Evolutionary conservation across 768 basidiomycete genomes (phyloP).

Genomic region (Suillus discolor): DNA sequence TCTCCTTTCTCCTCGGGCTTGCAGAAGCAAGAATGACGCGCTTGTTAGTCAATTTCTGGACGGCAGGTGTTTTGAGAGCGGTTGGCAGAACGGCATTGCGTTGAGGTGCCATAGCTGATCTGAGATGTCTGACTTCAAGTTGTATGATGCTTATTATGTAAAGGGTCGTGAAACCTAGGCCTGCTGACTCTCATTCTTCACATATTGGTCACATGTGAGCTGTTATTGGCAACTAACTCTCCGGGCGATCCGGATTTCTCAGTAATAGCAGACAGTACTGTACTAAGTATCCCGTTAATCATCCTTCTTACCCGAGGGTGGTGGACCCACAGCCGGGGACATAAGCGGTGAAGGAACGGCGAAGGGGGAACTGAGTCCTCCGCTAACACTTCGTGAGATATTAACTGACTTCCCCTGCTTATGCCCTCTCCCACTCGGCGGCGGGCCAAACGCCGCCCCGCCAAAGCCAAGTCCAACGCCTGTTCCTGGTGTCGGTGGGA

Average conservation of each 20-base stretch:
- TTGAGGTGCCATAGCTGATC: slow-evolving; percentile 30
- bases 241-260: neutral
- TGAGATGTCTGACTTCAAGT: neutral
- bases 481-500: slow-evolving; percentile 25
- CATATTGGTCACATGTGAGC: neutral
- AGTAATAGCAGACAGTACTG: neutral
- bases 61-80: slow-evolving; percentile 61
- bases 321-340: slow-evolving; percentile 25
- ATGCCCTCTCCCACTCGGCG: slow-evolving; percentile 19
- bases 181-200: neutral
- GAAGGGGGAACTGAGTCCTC: slow-evolving; percentile 11
- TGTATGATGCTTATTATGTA: neutral
- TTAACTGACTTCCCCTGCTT: slow-evolving; percentile 12
- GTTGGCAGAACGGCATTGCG: slow-evolving; percentile 59
- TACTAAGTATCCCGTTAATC: slow-evolving; percentile 23
- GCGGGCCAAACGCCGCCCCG: slow-evolving; percentile 23
- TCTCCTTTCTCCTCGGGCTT: slow-evolving; percentile 84
- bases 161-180: neutral
- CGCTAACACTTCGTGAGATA: slow-evolving; percentile 18
- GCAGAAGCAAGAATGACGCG: slow-evolving; percentile 85
- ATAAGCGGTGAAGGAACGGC: slow-evolving; percentile 26
- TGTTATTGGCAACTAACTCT: neutral
- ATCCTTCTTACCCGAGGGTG: slow-evolving; percentile 26
- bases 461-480: slow-evolving; percentile 28
- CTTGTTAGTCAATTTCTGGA: slow-evolving; percentile 72